phyloP scores from a whole-genome alignment of 495 filamentous ascomycete genomes.

The Penicillium macrosclerotiorum region DNA sequence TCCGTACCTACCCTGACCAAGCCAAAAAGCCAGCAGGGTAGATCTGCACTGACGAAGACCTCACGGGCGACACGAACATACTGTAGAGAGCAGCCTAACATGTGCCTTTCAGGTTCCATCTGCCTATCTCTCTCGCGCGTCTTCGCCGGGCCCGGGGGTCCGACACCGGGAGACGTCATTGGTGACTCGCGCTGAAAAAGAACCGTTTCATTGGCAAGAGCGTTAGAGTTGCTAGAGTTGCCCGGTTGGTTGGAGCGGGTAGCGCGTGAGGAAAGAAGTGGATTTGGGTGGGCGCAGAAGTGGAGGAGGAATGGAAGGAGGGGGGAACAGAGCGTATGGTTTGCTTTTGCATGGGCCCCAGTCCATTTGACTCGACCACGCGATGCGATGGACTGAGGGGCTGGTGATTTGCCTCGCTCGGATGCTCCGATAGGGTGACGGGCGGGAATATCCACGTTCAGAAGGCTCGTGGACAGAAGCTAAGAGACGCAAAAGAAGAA shows the following conservation, averaged over 20 bases:
- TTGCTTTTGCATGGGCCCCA: slow-evolving; percentile 4
- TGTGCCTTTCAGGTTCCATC: no score
- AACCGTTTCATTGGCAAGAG: slow-evolving; percentile 11
- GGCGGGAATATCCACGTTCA: neutral
- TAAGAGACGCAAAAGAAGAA: neutral
- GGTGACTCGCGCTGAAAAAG: neutral
- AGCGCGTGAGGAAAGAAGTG: slow-evolving; percentile 23
- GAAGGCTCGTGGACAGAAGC: no score
- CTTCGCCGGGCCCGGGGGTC: no score
- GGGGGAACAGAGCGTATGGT: slow-evolving; percentile 5
- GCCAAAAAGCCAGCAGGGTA: slow-evolving; percentile 4
- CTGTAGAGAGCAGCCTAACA: neutral
- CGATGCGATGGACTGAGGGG: slow-evolving; percentile 19
- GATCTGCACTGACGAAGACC: slow-evolving; percentile 14
- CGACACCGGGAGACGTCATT: slow-evolving; percentile 1
- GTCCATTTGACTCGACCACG: slow-evolving; percentile 29
- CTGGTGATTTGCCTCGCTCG: slow-evolving; percentile 4
- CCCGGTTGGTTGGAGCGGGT: slow-evolving; percentile 14
- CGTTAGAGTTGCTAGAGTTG: slow-evolving; percentile 17
- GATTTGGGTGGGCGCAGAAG: no score
- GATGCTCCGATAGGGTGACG: slow-evolving; percentile 6
- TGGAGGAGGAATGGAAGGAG: slow-evolving; percentile 8
- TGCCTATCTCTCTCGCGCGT: no score
- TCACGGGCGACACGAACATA: no score
- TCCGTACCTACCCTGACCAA: slow-evolving; percentile 13